These are phyloP conservation scores for Metarhizium guizhouense DNA, from an alignment of 2,329 filamentous ascomycete genomes.

Conservation along the genomic window DNA sequence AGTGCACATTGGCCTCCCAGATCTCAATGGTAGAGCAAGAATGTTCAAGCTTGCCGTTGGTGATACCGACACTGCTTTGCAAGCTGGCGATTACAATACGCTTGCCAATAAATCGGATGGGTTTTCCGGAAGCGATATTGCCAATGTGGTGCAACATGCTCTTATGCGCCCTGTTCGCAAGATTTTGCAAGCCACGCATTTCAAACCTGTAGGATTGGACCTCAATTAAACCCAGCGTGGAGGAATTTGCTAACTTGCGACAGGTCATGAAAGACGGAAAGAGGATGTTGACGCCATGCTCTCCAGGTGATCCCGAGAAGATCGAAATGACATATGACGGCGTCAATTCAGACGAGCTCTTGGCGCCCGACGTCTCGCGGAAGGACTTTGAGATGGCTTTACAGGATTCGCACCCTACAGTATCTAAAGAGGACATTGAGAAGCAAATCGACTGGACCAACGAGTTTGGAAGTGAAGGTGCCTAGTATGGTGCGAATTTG, in stretches of 20 bases:
- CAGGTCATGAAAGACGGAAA: constrained; percentile 62
- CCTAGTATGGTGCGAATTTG: constrained; percentile 20
- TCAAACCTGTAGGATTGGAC: constrained; percentile 66
- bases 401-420: constrained; percentile 79
- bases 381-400: constrained; percentile 94
- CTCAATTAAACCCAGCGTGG: not conserved
- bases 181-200: constrained; percentile 95
- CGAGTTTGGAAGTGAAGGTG: constrained; percentile 90
- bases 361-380: constrained; percentile 76
- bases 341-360: constrained; percentile 71
- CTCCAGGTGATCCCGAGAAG: constrained; percentile 77
- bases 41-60: constrained; percentile 98
- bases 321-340: constrained; percentile 92
- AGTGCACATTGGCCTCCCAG: constrained; percentile 91
- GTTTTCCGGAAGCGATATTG: constrained; percentile 93
- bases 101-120: constrained; percentile 80
- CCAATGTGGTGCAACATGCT: constrained; percentile 89
- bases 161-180: constrained; percentile 96
- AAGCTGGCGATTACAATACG: constrained; percentile 66
- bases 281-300: constrained; percentile 78
- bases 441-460: constrained; percentile 88
- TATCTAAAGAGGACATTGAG: constrained; percentile 76
- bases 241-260: constrained; percentile 7
- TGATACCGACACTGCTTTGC: constrained; percentile 79
- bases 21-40: constrained; percentile 73